Percentiles rank a stretch among this genome's conserved stretches.
These are phyloP conservation scores for Eucalyptus lansdowneana DNA, from an alignment of 345 rosid species.

Conservation along the genomic window DNA sequence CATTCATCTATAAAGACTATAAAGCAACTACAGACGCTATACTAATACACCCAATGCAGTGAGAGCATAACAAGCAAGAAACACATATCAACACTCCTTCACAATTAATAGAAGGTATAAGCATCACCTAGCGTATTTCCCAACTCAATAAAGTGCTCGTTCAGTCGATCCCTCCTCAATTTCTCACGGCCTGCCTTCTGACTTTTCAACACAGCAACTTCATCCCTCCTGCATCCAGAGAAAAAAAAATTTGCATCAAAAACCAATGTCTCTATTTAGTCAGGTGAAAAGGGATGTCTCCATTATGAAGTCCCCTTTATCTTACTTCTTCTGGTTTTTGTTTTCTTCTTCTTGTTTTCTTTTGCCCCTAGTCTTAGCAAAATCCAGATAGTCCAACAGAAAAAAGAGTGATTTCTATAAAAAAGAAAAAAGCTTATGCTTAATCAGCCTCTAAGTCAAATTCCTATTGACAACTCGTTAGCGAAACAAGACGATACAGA, in stretches of 20 bases:
- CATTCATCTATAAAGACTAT: neutral
- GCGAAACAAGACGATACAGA: neutral
- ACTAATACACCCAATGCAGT: neutral
- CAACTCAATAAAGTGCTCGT: conserved; percentile 72
- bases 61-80: neutral
- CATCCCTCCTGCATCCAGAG: conserved; percentile 15
- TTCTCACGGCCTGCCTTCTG: conserved; percentile 94
- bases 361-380: neutral
- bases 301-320: neutral
- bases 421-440: neutral
- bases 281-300: neutral
- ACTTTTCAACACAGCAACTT: conserved; percentile 39
- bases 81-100: neutral
- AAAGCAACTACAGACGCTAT: neutral
- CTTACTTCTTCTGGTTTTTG: neutral
- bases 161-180: conserved; percentile 81
- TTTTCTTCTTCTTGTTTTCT: neutral
- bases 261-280: neutral
- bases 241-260: neutral
- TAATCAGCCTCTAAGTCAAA: neutral
- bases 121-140: conserved; percentile 64
- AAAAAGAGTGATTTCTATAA: neutral
- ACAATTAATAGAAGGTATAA: neutral
- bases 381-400: neutral
- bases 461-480: neutral